Evolutionary conservation across 169 alveolate species (phyloP), one percentile per base, ranked within the genome.

Genomic region (Plasmodium vivax): DNA sequence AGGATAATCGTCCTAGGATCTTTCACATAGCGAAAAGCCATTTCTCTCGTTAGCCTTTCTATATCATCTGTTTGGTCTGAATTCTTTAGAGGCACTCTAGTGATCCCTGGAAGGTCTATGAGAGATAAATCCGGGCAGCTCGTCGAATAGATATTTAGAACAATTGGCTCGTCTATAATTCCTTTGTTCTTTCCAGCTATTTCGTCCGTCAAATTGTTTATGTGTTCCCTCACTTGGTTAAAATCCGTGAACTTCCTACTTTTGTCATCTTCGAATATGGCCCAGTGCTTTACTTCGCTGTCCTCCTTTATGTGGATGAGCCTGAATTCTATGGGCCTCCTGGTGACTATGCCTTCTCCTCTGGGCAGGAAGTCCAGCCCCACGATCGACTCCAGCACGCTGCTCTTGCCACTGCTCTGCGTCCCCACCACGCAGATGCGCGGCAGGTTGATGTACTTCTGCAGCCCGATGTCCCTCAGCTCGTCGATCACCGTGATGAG

Each of bases 91-190:
- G 99, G 99, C 10, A 99, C 99, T 87, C 99, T 95, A 19, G 99
- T 99, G 72, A 99, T 99, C 68, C 99, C 99, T 19, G 99, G 99
- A 72, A 99, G 97, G 96, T 99, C 99, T 43, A 99, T 99, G 30
- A 99, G 96, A 1, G 99, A 98, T 81, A 99, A 96, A 93, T 99
- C 99, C 0, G 99, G 99, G 83, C 99, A 98, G 56, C 98, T 98
- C 1, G 99, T 97, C 54, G 99, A 99, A 95, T 97, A 98, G 30
- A 99, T 98, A 54, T 99, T 98, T 93, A 99, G 97, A 12, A 99
- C 98, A 73, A 99, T 99, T 7, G 99, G 99, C 77, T 98, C 98
- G 92, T 99, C 99, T 10, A 98, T 99, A 68, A 99, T 99, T 43
- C 99, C 99, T 95, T 98, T 99, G 93, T 99, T 98, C 27, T 93